phyloP scores from a whole-genome alignment of 2,329 filamentous ascomycete species.

The Coniochaeta sp. region DNA sequence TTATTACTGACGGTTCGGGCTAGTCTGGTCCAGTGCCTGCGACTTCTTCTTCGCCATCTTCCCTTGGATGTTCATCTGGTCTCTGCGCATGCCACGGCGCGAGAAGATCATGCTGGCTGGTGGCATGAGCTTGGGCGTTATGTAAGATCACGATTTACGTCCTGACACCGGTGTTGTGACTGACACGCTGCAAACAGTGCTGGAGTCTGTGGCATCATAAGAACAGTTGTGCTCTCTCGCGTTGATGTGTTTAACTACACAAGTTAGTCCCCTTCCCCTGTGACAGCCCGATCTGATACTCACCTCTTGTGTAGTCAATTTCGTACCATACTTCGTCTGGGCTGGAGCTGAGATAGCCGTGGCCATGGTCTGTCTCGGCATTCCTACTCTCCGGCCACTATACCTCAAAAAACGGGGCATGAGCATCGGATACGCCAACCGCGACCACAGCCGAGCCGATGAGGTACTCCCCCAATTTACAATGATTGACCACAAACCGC shows the following conservation, averaged over 20 bases:
- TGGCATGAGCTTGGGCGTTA: conserved; percentile 33
- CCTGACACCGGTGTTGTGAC: conserved; percentile 9
- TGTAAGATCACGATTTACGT: conserved; percentile 19
- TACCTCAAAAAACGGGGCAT: conserved; percentile 32
- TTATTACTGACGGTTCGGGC: not conserved
- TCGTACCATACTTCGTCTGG: conserved; percentile 28
- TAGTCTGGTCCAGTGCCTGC: conserved; percentile 27
- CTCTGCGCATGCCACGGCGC: conserved; percentile 32
- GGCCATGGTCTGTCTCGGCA: conserved; percentile 30
- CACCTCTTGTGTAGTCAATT: conserved; percentile 18
- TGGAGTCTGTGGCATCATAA: conserved; percentile 24
- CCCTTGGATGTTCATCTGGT: conserved; percentile 36
- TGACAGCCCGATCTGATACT: not conserved
- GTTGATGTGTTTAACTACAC: conserved; percentile 20
- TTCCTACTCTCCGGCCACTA: conserved; percentile 29
- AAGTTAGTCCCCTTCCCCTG: conserved; percentile 12
- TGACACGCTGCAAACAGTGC: conserved; percentile 19
- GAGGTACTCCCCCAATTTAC: conserved; percentile 23
- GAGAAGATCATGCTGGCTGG: conserved; percentile 35
- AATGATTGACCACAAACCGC: conserved; percentile 42
- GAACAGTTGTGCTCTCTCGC: conserved; percentile 18
- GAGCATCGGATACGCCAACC: conserved; percentile 11
- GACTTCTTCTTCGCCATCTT: conserved; percentile 32
- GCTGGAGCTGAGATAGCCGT: conserved; percentile 28
- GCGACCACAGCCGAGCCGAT: conserved; percentile 47